Evolutionary conservation across 441 rosid species (phyloP).

Genomic region (Theobroma grandiflorum): DNA sequence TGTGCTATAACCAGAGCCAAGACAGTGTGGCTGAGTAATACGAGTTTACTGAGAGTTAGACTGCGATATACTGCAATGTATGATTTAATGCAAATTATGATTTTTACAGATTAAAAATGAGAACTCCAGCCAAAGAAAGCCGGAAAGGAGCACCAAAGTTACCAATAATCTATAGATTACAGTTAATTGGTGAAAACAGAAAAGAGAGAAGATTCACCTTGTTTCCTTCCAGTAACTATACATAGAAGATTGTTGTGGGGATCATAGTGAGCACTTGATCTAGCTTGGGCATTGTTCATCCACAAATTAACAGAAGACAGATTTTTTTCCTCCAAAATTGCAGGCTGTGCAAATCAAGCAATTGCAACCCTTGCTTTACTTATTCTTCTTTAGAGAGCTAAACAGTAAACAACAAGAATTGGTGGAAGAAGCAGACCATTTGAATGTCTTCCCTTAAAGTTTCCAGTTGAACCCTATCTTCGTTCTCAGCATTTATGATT

Average conservation of each 20-base stretch:
- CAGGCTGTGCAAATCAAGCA: slow-evolving; percentile 59
- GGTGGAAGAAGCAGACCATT: slow-evolving; percentile 44
- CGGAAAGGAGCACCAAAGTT: neutral
- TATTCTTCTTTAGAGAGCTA: neutral
- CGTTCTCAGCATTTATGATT: slow-evolving; percentile 71
- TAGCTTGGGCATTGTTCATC: slow-evolving; percentile 84
- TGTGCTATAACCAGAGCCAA: neutral
- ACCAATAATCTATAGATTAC: slow-evolving; percentile 2
- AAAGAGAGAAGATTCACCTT: slow-evolving; percentile 52
- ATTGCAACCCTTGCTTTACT: neutral
- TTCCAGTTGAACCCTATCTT: slow-evolving; percentile 71
- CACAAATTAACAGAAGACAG: slow-evolving; percentile 83
- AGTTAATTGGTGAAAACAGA: neutral
- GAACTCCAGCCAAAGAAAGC: neutral
- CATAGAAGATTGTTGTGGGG: slow-evolving; percentile 92
- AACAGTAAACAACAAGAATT: slow-evolving; percentile 23
- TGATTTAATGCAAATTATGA: neutral
- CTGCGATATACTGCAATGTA: neutral
- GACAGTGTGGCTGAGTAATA: neutral
- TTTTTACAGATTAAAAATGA: slow-evolving; percentile 2
- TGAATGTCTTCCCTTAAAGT: slow-evolving; percentile 70
- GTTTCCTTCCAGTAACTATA: slow-evolving; percentile 74
- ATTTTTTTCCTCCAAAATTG: slow-evolving; percentile 56
- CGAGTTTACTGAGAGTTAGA: neutral
- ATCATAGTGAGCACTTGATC: slow-evolving; percentile 89